Evolutionary conservation across 2,329 filamentous ascomycete species (phyloP).

Genomic region (Davidsoniella virescens): DNA sequence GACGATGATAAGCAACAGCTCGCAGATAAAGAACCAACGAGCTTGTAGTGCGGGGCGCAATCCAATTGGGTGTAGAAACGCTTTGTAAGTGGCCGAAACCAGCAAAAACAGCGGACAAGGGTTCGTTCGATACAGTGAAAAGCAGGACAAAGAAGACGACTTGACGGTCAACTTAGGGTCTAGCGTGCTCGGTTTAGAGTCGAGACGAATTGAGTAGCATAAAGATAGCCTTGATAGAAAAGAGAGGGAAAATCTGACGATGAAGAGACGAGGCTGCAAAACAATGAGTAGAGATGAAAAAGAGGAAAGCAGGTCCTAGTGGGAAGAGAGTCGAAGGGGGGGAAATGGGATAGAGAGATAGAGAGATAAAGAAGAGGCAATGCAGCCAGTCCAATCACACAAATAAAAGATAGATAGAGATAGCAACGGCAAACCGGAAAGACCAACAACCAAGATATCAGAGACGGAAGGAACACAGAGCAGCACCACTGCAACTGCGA

Average conservation of each 20-base stretch:
- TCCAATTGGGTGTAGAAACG: background rate
- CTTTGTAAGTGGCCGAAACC: constrained; percentile 1
- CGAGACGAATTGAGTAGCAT: no score
- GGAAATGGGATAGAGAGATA: background rate
- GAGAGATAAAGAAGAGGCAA: background rate
- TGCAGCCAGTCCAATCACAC: no score
- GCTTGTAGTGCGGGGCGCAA: background rate
- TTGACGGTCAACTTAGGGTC: no score
- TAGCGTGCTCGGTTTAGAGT: no score
- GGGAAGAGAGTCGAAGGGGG: background rate
- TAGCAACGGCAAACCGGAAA: background rate
- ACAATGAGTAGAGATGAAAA: background rate
- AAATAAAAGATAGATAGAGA: background rate
- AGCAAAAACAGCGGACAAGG: background rate
- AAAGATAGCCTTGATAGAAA: background rate
- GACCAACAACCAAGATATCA: no score
- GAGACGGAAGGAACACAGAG: no score
- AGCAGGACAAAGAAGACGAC: background rate
- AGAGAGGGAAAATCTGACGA: background rate
- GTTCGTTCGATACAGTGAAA: background rate
- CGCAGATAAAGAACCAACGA: background rate
- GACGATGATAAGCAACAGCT: no score
- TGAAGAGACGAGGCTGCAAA: background rate
- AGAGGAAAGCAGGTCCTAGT: background rate
- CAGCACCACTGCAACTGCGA: no score